These are phyloP conservation scores for Botryotinia convoluta DNA, from an alignment of 2,329 filamentous ascomycete species.

Conservation along the genomic window DNA sequence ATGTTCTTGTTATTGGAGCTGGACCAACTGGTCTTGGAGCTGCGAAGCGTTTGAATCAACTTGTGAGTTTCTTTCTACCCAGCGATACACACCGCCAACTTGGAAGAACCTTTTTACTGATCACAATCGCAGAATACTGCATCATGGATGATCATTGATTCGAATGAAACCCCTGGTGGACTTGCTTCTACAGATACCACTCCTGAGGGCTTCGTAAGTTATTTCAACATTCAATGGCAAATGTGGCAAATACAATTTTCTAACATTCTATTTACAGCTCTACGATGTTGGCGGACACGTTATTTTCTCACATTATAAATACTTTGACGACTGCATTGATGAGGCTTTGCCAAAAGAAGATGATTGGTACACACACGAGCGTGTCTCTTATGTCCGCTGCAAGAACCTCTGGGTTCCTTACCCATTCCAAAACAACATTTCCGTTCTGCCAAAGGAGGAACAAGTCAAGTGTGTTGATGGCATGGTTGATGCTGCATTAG, in stretches of 20 bases:
- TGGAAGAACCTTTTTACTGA: neutral
- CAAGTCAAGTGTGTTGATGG: constrained; percentile 93
- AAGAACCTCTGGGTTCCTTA: constrained; percentile 96
- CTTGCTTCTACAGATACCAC: constrained; percentile 94
- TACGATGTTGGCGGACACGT: constrained; percentile 76
- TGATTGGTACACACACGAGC: constrained; percentile 97
- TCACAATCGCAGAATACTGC: constrained; percentile 65
- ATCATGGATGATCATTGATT: constrained; percentile 95
- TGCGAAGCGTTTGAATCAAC: constrained; percentile 95
- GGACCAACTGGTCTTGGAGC: constrained; percentile 96
- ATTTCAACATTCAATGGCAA: constrained; percentile 24
- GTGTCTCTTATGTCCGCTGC: constrained; percentile 98
- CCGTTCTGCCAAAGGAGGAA: constrained; percentile 95
- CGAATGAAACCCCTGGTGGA: constrained; percentile 87
- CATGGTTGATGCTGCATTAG: constrained; percentile 90
- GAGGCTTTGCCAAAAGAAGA: constrained; percentile 91
- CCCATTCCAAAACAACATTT: constrained; percentile 99
- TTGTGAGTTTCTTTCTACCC: constrained; percentile 53
- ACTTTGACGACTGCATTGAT: constrained; percentile 98
- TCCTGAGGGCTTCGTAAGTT: constrained; percentile 92
- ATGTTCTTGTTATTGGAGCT: constrained; percentile 96
- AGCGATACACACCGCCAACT: constrained; percentile 24
- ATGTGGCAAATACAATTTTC: constrained; percentile 20
- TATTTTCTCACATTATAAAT: constrained; percentile 77
- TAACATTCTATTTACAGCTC: constrained; percentile 55